Conservation (phyloP, 2,329 filamentous ascomycete species). For the Parastagonospora avenae region DNA sequence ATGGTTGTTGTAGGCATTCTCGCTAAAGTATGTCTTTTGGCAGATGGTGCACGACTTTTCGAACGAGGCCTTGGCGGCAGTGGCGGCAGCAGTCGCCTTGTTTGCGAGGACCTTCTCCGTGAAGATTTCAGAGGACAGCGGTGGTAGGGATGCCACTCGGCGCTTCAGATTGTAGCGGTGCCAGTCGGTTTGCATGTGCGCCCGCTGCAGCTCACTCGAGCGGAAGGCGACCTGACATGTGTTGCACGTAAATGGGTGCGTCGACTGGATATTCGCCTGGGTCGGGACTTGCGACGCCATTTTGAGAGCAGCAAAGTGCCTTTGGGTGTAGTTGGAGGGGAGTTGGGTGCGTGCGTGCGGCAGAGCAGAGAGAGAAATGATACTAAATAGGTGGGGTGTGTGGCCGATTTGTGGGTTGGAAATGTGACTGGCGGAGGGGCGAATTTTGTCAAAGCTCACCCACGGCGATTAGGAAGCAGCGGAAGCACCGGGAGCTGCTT, state of each 20-base stretch:
- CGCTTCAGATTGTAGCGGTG: conserved; percentile 98
- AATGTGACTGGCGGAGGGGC: conserved; percentile 31
- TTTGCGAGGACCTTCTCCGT: conserved; percentile 94
- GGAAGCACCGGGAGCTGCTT: conserved; percentile 3
- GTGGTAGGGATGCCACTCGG: conserved; percentile 85
- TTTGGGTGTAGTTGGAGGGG: not conserved
- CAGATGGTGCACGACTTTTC: conserved; percentile 83
- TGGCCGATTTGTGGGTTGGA: conserved; percentile 9
- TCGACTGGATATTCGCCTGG: conserved; percentile 43
- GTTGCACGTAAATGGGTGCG: conserved; percentile 95
- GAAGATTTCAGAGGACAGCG: conserved; percentile 89
- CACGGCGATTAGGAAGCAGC: conserved; percentile 13
- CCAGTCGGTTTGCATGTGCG: conserved; percentile 98
- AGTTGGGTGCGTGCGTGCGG: conserved; percentile 5
- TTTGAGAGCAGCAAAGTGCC: conserved; percentile 10
- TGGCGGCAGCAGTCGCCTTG: conserved; percentile 80
- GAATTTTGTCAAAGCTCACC: conserved; percentile 14
- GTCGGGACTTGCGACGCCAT: conserved; percentile 44
- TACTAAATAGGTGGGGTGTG: conserved; percentile 32
- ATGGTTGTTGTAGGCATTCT: conserved; percentile 95
- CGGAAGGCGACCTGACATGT: conserved; percentile 97
- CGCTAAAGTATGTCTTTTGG: conserved; percentile 92
- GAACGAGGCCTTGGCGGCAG: conserved; percentile 86
- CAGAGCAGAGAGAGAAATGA: conserved; percentile 17
- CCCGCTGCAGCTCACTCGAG: conserved; percentile 88